Base-by-base conservation (phyloP, 2,329 filamentous ascomycete species). In the Leptographium flavum region DNA sequence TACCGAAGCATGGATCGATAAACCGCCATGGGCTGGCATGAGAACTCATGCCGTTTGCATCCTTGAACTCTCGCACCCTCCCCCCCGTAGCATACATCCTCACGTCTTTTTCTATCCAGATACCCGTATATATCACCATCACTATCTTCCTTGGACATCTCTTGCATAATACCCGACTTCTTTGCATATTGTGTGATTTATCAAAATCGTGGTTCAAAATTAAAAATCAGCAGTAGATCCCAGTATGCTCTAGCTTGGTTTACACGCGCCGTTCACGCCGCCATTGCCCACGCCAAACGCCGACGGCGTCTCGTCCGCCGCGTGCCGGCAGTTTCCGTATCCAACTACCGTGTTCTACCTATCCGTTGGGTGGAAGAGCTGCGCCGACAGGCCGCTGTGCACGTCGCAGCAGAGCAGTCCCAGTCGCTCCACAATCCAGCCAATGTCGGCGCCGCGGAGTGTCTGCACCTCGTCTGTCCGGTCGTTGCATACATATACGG, bases 251-350 rank as follows among this genome's bases (percentile, higher is more conserved):
- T 35, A 6, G 17, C 6, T 15, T 5, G 42, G 30, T n/a, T 47
- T 27, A 38, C 50, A 52, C 15, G 42, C 27, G 2, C 49, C 49
- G 27, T 52, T 52, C 22, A 52, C 39, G 14, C 51, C 51, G 13
- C 51, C 51, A 33, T 51, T 48, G 30, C 25, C 30, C 2, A 22
- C 30, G 19, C 51, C 51, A 37, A 42, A 52, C 0, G 37, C 13
- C 4, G 49, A 39, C 4, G 51, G 51, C 11, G 45, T 40, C 23
- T 51, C 46, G 14, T 21, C 22, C 3, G 39, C 40, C 2, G 33
- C 42, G 40, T 53, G 49, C 2, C 42, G 39, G 39, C 51, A 53
- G 48, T 53, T 53, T n/a, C 49, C 50, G 27, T 53, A 53, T 21
- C 41, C 51, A 11, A 52, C 45, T 2, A 53, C 44, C 1, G 41